Conservation (phyloP, 208 protist species). For the Lotmaria passim region DNA sequence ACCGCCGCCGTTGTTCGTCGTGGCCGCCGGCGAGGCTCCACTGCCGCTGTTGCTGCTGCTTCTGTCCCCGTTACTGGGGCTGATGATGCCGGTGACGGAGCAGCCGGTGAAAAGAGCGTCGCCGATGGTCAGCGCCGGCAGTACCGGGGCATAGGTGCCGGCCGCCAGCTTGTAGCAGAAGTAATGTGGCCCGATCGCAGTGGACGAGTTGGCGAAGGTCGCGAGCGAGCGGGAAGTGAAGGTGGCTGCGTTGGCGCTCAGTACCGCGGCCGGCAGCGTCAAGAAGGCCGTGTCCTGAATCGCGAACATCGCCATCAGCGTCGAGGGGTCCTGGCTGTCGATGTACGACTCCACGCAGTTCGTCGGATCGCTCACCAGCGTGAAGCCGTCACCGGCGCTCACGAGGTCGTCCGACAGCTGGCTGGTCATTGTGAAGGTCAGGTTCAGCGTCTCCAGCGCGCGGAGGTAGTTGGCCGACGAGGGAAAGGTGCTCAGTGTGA, state of each 20-base stretch:
- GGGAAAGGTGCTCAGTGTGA: slow-evolving; percentile 70
- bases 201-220: slow-evolving; percentile 49
- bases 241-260: slow-evolving; percentile 33
- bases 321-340: slow-evolving; percentile 33
- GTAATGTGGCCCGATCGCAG: slow-evolving; percentile 47
- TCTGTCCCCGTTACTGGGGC: slow-evolving; percentile 38
- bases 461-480: slow-evolving; percentile 43
- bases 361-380: slow-evolving; percentile 59
- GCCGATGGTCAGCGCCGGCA: slow-evolving; percentile 52
- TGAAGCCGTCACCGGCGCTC: slow-evolving; percentile 54
- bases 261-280: slow-evolving; percentile 60
- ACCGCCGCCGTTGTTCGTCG: slow-evolving; percentile 20
- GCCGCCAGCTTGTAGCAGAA: slow-evolving; percentile 76
- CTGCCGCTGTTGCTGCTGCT: background rate
- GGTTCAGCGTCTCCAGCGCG: slow-evolving; percentile 66
- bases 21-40: background rate
- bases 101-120: slow-evolving; percentile 45
- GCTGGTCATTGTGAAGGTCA: slow-evolving; percentile 71
- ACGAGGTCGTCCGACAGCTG: slow-evolving; percentile 66
- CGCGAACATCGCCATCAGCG: slow-evolving; percentile 59
- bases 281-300: slow-evolving; percentile 72
- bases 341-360: slow-evolving; percentile 80
- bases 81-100: slow-evolving; percentile 28
- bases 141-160: slow-evolving; percentile 84
- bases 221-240: slow-evolving; percentile 44